Base-by-base conservation (phyloP, 129 eudicot species). In the carrot (Daucus carota) region DNA sequence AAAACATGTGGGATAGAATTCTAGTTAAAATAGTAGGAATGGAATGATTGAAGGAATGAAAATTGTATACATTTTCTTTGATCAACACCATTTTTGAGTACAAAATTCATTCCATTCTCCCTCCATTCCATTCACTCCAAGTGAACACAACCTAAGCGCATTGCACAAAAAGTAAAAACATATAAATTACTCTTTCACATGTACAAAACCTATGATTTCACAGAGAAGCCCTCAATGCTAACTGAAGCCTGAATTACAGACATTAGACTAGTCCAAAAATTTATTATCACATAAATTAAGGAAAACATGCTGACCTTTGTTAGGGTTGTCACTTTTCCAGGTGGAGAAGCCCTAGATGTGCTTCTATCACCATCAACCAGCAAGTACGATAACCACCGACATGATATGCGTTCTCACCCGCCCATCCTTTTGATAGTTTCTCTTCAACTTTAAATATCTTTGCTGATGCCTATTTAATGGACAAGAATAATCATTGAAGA, bases 321-420 rank as follows among this genome's bases (percentile, higher is more conserved):
- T 73, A 95, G 70, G 29, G 99, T 95, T 74, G 99, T 85, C 79
- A 90, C 96, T 92, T 92, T 95, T 73, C 94, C 90, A 66, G 99
- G 88, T 5, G 99, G 99, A 52, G 99, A 91, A 79, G 97, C 97
- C 77, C 99, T 84, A 16, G 99, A 95, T 81, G 83, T 79, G 75
- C 74, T 79, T 60, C 86, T 86, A 81, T 95, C 97, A 81, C 90
- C 91, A 80, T 95, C 99, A 72, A 92, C 84, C 67, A 95, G 75
- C 66, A 95, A 78, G 78, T 95, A 24, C 99, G 96, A 75, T 95
- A 95, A 48, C 99, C 99, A 80, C 82, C 73, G 42, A 95, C 99
- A 81, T 95, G 99, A 81, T 95, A 95, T 11, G 99, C 99, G 81
- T 95, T 95, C 85, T 92, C 99, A 79, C 99, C 99, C 45, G 91